phyloP scores from a whole-genome alignment of 164 flowering plant genomes.

The Brasenia schreberi region DNA sequence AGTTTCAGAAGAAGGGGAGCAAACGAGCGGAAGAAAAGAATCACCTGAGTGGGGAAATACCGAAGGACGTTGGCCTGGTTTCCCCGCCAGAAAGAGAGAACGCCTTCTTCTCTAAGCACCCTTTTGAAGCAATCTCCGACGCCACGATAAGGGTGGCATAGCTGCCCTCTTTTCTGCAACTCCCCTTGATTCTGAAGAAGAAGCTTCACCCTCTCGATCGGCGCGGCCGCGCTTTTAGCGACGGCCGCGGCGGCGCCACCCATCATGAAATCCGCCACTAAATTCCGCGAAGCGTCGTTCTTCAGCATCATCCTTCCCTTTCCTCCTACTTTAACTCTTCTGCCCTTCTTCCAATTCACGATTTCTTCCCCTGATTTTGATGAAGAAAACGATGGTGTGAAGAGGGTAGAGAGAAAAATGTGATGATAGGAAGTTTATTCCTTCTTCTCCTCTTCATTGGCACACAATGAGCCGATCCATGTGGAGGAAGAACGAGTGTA shows the following conservation, averaged over 20 bases:
- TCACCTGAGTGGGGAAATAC: slow-evolving; percentile 95
- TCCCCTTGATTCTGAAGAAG: slow-evolving; percentile 91
- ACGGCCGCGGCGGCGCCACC: slow-evolving; percentile 74
- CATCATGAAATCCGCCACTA: slow-evolving; percentile 64
- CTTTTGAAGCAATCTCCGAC: slow-evolving; percentile 55
- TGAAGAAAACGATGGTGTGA: not conserved
- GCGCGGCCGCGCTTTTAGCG: slow-evolving; percentile 80
- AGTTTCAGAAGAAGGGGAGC: not conserved
- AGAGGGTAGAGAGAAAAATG: not conserved
- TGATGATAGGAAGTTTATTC: not conserved
- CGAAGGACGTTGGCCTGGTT: slow-evolving; percentile 89
- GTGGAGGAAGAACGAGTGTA: no score
- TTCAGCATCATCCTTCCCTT: not conserved
- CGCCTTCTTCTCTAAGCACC: slow-evolving; percentile 74
- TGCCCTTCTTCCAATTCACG: not conserved
- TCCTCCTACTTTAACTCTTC: not conserved
- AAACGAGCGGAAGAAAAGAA: not conserved
- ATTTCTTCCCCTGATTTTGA: not conserved
- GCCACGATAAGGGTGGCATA: slow-evolving; percentile 56
- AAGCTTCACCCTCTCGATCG: slow-evolving; percentile 92
- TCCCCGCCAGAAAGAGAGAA: slow-evolving; percentile 85
- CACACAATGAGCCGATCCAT: not conserved
- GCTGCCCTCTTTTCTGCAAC: slow-evolving; percentile 66
- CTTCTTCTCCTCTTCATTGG: not conserved
- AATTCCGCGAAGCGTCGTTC: slow-evolving; percentile 24